Evolutionary conservation across 1,139 yeast species (phyloP).

Genomic region (Saccharomyces hybrid): DNA sequence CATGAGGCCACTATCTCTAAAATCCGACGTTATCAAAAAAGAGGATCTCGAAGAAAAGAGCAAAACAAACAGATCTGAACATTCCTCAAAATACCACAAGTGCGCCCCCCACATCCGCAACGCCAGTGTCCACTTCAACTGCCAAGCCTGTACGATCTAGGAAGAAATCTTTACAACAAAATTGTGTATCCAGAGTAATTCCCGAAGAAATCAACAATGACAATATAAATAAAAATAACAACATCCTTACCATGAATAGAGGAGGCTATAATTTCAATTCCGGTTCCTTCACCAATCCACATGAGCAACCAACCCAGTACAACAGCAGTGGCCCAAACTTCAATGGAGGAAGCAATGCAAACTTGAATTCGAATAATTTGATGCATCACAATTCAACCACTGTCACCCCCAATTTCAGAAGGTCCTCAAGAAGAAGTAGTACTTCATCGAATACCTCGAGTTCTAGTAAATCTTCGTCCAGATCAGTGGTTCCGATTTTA

Average conservation of each 20-base stretch:
- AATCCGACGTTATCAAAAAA: slow-evolving; percentile 89
- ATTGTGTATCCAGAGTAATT: background rate
- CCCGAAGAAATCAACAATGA: background rate
- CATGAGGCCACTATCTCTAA: slow-evolving; percentile 82
- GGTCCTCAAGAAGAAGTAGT: slow-evolving; percentile 26
- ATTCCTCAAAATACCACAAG: background rate
- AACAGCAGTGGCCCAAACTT: background rate
- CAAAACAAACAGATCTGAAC: slow-evolving; percentile 11
- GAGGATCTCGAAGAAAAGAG: slow-evolving; percentile 41
- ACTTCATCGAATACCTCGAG: slow-evolving; percentile 25
- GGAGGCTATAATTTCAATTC: background rate
- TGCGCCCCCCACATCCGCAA: slow-evolving; percentile 11
- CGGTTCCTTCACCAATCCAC: background rate
- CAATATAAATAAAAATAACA: background rate
- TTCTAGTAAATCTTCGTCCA: slow-evolving; percentile 28
- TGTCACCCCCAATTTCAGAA: slow-evolving; percentile 7
- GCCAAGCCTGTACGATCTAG: slow-evolving; percentile 2
- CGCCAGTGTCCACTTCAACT: slow-evolving; percentile 10
- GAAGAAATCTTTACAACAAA: background rate
- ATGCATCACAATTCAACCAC: slow-evolving; percentile 16
- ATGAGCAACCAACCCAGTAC: background rate
- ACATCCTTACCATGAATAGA: background rate
- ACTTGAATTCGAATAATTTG: slow-evolving; percentile 14
- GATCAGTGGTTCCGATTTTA: slow-evolving; percentile 30
- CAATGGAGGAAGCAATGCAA: slow-evolving; percentile 3